Conservation (phyloP, 1,139 yeast genomes). For the Taphrina pruni region DNA sequence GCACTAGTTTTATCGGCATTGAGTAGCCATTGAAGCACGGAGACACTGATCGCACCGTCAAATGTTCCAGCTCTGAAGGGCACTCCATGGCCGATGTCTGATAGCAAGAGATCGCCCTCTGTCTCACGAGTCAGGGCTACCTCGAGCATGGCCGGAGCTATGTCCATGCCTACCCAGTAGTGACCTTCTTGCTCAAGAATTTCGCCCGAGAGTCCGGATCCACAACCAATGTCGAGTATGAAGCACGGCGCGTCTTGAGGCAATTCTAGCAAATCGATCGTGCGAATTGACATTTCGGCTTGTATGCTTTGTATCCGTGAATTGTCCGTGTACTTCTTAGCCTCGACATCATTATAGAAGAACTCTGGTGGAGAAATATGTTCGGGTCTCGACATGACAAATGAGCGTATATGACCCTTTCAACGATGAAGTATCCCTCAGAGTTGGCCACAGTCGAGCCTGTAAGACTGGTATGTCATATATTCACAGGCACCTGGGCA, state of each 20-base stretch:
- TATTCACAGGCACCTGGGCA: no score
- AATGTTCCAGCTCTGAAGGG: slow-evolving; percentile 96
- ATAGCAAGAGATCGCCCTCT: slow-evolving; percentile 88
- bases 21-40: slow-evolving; percentile 97
- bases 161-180: slow-evolving; percentile 96
- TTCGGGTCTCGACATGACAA: slow-evolving; percentile 93
- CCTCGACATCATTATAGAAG: slow-evolving; percentile 88
- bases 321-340: slow-evolving; percentile 84
- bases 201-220: slow-evolving; percentile 95
- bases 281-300: slow-evolving; percentile 94
- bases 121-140: slow-evolving; percentile 89
- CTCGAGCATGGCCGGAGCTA: slow-evolving; percentile 91
- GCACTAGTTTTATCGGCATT: slow-evolving; percentile 85
- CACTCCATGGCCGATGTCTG: slow-evolving; percentile 92
- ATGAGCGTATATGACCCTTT: not conserved
- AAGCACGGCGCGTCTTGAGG: slow-evolving; percentile 62
- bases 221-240: slow-evolving; percentile 92
- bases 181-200: slow-evolving; percentile 93
- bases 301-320: slow-evolving; percentile 98
- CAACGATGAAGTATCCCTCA: no score
- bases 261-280: slow-evolving; percentile 81
- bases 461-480: no score
- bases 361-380: slow-evolving; percentile 93
- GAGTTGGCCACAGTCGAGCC: no score
- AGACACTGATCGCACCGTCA: slow-evolving; percentile 94